These are phyloP conservation scores for Ashbya aceris DNA, from an alignment of 1,139 yeast genomes.

Conservation along the genomic window DNA sequence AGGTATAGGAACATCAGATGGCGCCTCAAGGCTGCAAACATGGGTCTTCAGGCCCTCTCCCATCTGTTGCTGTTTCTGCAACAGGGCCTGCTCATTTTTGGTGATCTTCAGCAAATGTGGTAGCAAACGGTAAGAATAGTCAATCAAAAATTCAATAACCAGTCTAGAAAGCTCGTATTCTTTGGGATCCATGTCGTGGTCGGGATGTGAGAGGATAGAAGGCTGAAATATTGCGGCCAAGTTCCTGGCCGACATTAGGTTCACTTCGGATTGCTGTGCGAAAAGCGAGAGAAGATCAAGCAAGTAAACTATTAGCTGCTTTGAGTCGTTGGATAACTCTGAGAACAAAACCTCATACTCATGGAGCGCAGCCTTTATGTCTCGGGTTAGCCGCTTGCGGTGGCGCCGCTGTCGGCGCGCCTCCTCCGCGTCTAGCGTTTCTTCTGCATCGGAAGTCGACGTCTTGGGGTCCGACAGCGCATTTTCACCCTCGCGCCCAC, in stretches of 20 bases:
- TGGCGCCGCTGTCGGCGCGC: slow-evolving; percentile 31
- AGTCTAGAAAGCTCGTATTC: slow-evolving; percentile 83
- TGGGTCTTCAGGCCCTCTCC: background rate
- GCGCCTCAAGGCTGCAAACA: too few relatives aligned
- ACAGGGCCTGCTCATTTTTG: slow-evolving; percentile 10
- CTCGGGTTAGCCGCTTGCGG: slow-evolving; percentile 39
- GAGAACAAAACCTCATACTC: slow-evolving; percentile 64
- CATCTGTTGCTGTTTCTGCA: slow-evolving; percentile 1
- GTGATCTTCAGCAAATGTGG: slow-evolving; percentile 41
- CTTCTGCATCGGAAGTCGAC: slow-evolving; percentile 6
- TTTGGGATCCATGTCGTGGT: slow-evolving; percentile 83
- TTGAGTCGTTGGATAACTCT: slow-evolving; percentile 38
- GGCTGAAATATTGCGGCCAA: slow-evolving; percentile 96
- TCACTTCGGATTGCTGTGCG: slow-evolving; percentile 65
- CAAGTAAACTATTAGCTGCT: slow-evolving; percentile 76
- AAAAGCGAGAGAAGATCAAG: slow-evolving; percentile 82
- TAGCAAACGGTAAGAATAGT: slow-evolving; percentile 69
- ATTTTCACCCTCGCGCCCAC: slow-evolving; percentile 19
- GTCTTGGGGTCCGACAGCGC: slow-evolving; percentile 7
- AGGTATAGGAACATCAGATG: too few relatives aligned
- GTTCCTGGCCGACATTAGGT: slow-evolving; percentile 87
- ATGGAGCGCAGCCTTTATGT: slow-evolving; percentile 58
- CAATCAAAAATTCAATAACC: slow-evolving; percentile 83
- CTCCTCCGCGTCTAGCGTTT: slow-evolving; percentile 21
- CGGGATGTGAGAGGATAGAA: slow-evolving; percentile 82